Evolutionary conservation across 805 yeast species (phyloP).

Genomic region (Candida maris): DNA sequence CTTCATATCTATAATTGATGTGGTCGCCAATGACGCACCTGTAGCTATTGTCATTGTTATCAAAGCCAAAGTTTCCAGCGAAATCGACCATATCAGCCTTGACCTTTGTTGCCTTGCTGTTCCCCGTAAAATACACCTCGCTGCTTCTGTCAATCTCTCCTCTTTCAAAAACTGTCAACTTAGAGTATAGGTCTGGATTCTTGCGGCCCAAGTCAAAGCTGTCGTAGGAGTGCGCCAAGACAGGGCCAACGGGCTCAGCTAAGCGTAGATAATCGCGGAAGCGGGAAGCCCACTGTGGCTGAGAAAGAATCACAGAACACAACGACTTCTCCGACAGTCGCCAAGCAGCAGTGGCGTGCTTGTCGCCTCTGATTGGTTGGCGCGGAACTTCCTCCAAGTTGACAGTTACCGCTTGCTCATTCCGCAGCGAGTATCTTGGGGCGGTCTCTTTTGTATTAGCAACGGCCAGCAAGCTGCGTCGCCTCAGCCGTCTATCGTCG

Average conservation of each 20-base stretch:
- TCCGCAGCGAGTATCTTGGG: conserved; percentile 2
- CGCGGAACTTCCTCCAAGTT: neutral
- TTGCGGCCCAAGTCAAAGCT: conserved; percentile 16
- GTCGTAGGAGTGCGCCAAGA: conserved; percentile 4
- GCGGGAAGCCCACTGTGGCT: conserved; percentile 4
- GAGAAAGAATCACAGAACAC: neutral
- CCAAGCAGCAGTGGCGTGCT: neutral
- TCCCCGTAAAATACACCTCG: conserved; percentile 51
- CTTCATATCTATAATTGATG: conserved; percentile 69
- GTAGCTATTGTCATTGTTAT: conserved; percentile 65
- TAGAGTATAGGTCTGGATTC: conserved; percentile 20
- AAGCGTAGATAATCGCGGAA: conserved; percentile 8
- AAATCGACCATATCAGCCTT: conserved; percentile 37
- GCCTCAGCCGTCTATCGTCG: conserved; percentile 1
- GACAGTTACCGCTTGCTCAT: conserved; percentile 1
- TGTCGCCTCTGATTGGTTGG: neutral
- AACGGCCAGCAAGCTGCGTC: conserved; percentile 4
- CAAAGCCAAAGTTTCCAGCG: conserved; percentile 62
- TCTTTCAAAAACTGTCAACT: conserved; percentile 51
- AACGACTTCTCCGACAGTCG: conserved; percentile 1
- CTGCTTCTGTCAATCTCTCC: conserved; percentile 53
- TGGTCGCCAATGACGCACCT: conserved; percentile 59
- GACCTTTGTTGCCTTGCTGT: conserved; percentile 19
- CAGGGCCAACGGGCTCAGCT: neutral
- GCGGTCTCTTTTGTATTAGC: conserved; percentile 1